phyloP scores from a whole-genome alignment of 208 protist species.

The Trichomonas vaginalis region DNA sequence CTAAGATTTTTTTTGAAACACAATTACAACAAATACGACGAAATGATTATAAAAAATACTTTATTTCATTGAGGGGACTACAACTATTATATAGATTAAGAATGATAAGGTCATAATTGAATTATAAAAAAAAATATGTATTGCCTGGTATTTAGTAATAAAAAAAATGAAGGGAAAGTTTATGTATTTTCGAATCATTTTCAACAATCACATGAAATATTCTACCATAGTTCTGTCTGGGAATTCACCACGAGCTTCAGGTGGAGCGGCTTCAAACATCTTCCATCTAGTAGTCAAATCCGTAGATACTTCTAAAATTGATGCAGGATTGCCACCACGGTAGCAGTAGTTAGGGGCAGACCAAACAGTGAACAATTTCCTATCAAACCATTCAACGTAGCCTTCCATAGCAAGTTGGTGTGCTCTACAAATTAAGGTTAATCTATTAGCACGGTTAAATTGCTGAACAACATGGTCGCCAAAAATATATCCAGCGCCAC shows the following conservation, averaged over 20 bases:
- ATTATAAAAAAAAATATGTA: too few relatives aligned
- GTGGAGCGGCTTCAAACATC: conserved; percentile 92
- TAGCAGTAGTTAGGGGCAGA: conserved; percentile 53
- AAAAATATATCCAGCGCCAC: conserved; percentile 97
- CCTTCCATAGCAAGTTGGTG: conserved; percentile 50
- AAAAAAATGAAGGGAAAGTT: not conserved
- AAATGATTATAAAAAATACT: too few relatives aligned
- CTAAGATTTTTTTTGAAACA: too few relatives aligned
- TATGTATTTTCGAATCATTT: not conserved
- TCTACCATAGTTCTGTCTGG: not conserved
- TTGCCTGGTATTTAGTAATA: too few relatives aligned
- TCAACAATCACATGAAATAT: conserved; percentile 6
- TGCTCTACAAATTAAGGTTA: conserved; percentile 64
- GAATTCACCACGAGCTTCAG: conserved; percentile 46
- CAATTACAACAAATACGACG: too few relatives aligned
- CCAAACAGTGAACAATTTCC: conserved; percentile 48
- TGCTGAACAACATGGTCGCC: conserved; percentile 76
- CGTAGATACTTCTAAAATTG: conserved; percentile 66
- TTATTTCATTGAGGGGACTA: too few relatives aligned
- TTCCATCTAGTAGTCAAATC: conserved; percentile 59
- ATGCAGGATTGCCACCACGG: conserved; percentile 43
- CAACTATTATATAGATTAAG: too few relatives aligned
- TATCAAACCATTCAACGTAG: conserved; percentile 50
- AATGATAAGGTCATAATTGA: too few relatives aligned
- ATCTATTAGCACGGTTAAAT: conserved; percentile 73